A percentile compares a stretch with the other conserved stretches of the same genome.
These are phyloP conservation scores for Blakeslea trispora DNA, from an alignment of 371 early-diverging fungal genomes.

Conservation along the genomic window DNA sequence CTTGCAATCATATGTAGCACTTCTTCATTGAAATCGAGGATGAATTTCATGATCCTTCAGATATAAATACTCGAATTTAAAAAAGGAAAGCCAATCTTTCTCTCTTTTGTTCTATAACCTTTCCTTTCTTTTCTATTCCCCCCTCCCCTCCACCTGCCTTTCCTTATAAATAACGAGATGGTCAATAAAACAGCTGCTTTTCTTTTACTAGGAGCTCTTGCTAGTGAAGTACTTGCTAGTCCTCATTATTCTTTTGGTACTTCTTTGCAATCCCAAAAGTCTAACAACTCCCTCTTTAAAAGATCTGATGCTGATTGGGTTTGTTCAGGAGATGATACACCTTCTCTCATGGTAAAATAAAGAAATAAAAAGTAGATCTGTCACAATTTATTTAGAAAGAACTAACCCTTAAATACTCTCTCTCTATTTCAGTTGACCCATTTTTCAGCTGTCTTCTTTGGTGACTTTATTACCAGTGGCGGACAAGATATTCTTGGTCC, in stretches of 20 bases:
- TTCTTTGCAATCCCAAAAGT: not conserved
- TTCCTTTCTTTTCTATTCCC: not conserved
- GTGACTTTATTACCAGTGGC: constrained; percentile 10
- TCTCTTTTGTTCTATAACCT: not conserved
- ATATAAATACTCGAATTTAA: no score
- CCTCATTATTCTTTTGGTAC: not conserved
- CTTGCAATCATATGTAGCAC: no score
- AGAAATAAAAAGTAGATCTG: not conserved
- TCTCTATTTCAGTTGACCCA: not conserved
- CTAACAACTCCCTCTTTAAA: not conserved
- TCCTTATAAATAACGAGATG: not conserved
- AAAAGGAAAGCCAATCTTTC: no score
- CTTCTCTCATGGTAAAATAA: not conserved
- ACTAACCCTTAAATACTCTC: no score
- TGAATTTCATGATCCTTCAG: no score
- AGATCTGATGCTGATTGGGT: not conserved
- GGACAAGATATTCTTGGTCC: constrained; percentile 19
- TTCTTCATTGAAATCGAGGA: no score
- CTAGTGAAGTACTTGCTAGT: not conserved
- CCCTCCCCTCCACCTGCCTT: not conserved
- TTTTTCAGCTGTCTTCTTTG: constrained; percentile 19
- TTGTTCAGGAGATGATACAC: not conserved
- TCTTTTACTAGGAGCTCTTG: not conserved
- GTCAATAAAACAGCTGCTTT: not conserved
- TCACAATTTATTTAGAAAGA: no score